Evolutionary conservation across 441 rosid species (phyloP).

Genomic region (Viola pubescens): DNA sequence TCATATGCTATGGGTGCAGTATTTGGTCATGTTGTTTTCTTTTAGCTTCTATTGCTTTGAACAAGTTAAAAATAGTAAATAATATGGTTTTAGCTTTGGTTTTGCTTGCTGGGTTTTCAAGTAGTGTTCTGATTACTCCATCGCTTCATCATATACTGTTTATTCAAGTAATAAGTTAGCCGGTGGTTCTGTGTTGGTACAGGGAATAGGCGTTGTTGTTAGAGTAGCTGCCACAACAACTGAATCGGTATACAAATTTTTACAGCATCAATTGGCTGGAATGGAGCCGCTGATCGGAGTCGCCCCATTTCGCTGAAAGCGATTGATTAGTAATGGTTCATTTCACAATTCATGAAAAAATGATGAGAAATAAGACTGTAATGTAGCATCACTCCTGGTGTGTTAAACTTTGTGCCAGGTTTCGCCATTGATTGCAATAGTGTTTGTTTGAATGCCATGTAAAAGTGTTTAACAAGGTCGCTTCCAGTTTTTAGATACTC

Average conservation of each 20-base stretch:
- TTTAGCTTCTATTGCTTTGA: too few relatives aligned
- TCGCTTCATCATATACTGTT: not conserved
- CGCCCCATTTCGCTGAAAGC: slow-evolving; percentile 45
- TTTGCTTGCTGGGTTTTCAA: too few relatives aligned
- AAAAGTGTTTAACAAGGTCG: too few relatives aligned
- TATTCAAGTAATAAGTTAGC: not conserved
- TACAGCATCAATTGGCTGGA: slow-evolving; percentile 48
- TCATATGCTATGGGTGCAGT: too few relatives aligned
- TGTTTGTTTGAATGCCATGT: too few relatives aligned
- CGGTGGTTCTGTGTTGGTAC: slow-evolving; percentile 11
- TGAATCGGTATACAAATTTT: slow-evolving; percentile 78
- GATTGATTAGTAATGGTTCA: not conserved
- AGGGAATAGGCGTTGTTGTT: slow-evolving; percentile 70
- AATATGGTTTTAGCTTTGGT: too few relatives aligned
- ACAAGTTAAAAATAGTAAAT: too few relatives aligned
- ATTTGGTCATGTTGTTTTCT: too few relatives aligned
- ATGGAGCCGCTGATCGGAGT: slow-evolving; percentile 68
- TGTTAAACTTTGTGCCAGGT: not conserved
- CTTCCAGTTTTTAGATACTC: too few relatives aligned
- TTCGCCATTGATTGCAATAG: not conserved
- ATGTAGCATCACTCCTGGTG: not conserved
- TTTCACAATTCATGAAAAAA: too few relatives aligned
- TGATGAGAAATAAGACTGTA: too few relatives aligned
- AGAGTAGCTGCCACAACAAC: slow-evolving; percentile 75
- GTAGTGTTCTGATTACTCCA: not conserved